Percentiles rank a stretch among this genome's conserved stretches.
Evolutionary conservation across 768 basidiomycete genomes (phyloP).

Genomic region (Calocera viscosa): DNA sequence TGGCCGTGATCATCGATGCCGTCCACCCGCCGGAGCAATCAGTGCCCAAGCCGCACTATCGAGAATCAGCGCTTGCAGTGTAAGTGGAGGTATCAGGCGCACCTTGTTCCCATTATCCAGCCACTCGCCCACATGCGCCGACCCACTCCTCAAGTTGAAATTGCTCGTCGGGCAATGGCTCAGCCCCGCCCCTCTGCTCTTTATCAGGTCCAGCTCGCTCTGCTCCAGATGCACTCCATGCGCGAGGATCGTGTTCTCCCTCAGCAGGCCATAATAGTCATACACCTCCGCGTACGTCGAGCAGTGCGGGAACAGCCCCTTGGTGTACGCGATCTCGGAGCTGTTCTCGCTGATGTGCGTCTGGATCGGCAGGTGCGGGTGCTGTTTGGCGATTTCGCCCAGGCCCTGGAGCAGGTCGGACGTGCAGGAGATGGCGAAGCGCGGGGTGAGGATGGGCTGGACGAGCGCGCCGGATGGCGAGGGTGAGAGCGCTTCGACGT

Average conservation of each 20-base stretch:
- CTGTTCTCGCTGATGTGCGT: slow-evolving; percentile 86
- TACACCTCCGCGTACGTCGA: slow-evolving; percentile 70
- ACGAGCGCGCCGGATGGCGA: slow-evolving; percentile 44
- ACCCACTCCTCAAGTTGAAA: slow-evolving; percentile 77
- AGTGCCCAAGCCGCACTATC: slow-evolving; percentile 84
- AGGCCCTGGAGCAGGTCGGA: slow-evolving; percentile 50
- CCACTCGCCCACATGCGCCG: slow-evolving; percentile 64
- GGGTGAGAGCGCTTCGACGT: slow-evolving; percentile 49
- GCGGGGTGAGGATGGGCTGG: slow-evolving; percentile 82
- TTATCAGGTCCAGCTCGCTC: slow-evolving; percentile 61
- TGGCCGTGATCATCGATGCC: slow-evolving; percentile 60
- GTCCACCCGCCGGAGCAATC: slow-evolving; percentile 83
- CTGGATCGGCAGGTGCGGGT: slow-evolving; percentile 63
- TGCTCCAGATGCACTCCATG: slow-evolving; percentile 73
- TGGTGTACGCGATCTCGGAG: slow-evolving; percentile 54
- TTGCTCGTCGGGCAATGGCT: slow-evolving; percentile 93
- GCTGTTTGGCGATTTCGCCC: slow-evolving; percentile 38
- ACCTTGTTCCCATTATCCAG: slow-evolving; percentile 83
- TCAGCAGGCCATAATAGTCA: slow-evolving; percentile 61
- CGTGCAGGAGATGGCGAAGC: slow-evolving; percentile 90
- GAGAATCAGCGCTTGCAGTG: background rate
- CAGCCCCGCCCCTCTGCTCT: slow-evolving; percentile 52
- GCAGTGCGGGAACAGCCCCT: slow-evolving; percentile 50
- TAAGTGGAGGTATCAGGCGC: slow-evolving; percentile 14
- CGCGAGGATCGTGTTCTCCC: slow-evolving; percentile 70